Evolutionary conservation across 176 grass and related monocot genomes (phyloP).

Genomic region (Bothriochloa decipiens): DNA sequence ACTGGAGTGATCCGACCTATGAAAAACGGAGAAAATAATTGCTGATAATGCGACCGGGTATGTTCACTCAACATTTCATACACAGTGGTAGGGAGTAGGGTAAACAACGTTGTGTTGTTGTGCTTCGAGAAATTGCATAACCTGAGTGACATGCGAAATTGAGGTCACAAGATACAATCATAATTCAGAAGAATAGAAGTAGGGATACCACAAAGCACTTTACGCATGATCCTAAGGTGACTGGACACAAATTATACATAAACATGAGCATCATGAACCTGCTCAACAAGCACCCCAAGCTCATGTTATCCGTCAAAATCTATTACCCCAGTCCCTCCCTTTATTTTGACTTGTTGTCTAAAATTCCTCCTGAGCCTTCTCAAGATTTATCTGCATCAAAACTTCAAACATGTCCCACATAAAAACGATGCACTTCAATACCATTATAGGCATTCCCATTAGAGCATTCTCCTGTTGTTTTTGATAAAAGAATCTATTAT

Average conservation of each 20-base stretch:
- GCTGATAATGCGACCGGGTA: constrained; percentile 5
- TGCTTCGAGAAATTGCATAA: constrained; percentile 95
- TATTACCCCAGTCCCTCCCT: constrained; percentile 67
- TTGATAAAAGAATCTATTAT: neutral
- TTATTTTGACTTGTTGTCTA: constrained; percentile 54
- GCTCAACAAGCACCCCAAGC: constrained; percentile 81
- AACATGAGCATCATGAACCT: constrained; percentile 50
- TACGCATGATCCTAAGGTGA: too few species aligned
- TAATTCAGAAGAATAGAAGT: neutral
- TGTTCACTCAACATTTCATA: constrained; percentile 9
- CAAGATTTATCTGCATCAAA: constrained; percentile 80
- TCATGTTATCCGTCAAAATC: constrained; percentile 96
- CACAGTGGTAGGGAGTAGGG: neutral
- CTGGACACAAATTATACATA: neutral
- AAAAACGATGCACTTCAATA: neutral
- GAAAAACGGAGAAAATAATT: constrained; percentile 27
- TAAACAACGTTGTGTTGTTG: constrained; percentile 85
- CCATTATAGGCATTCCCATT: neutral
- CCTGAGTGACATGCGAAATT: constrained; percentile 51
- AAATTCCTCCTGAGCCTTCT: constrained; percentile 86
- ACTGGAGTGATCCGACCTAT: constrained; percentile 84
- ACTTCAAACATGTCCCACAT: neutral
- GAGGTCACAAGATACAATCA: neutral
- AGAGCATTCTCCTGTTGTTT: too few species aligned
- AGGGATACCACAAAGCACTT: neutral